Percentiles rank a stretch among this genome's conserved stretches.
phyloP scores from a whole-genome alignment of 1,139 yeast species.

The Spathaspora sp. region DNA sequence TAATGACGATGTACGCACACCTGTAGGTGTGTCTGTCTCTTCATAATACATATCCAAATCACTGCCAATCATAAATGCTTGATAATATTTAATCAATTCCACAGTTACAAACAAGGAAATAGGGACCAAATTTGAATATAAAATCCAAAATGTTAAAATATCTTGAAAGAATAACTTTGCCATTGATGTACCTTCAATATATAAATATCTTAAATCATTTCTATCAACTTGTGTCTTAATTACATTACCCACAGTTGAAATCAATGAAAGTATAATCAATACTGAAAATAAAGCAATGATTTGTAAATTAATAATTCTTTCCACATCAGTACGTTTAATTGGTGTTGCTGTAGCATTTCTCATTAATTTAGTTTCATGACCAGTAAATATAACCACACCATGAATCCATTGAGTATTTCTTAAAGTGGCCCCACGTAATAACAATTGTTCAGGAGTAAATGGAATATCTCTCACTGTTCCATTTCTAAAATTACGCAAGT shows the following conservation, averaged over 20 bases:
- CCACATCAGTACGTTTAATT: constrained; percentile 94
- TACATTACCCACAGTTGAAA: constrained; percentile 88
- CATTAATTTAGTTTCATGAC: constrained; percentile 97
- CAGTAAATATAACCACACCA: constrained; percentile 92
- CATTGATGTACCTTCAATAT: constrained; percentile 67
- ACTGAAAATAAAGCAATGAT: constrained; percentile 84
- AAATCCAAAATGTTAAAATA: constrained; percentile 90
- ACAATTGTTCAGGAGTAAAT: constrained; percentile 83
- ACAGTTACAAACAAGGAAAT: constrained; percentile 94
- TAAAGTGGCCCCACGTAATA: constrained; percentile 92
- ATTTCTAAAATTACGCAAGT: constrained; percentile 51
- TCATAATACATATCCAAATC: constrained; percentile 92
- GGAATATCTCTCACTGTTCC: constrained; percentile 58
- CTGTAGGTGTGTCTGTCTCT: constrained; percentile 88
- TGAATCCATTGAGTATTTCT: constrained; percentile 95
- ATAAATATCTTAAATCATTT: constrained; percentile 58
- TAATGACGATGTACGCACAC: constrained; percentile 89
- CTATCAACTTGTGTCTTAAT: constrained; percentile 62
- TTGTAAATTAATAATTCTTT: constrained; percentile 89
- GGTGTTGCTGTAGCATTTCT: constrained; percentile 99
- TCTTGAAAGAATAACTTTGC: constrained; percentile 79
- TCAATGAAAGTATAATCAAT: constrained; percentile 68
- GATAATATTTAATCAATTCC: constrained; percentile 92
- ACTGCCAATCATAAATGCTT: constrained; percentile 89
- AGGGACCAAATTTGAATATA: constrained; percentile 93